Evolutionary conservation across 2,329 filamentous ascomycete genomes (phyloP).

Genomic region (Paraphoma chrysanthemicola): DNA sequence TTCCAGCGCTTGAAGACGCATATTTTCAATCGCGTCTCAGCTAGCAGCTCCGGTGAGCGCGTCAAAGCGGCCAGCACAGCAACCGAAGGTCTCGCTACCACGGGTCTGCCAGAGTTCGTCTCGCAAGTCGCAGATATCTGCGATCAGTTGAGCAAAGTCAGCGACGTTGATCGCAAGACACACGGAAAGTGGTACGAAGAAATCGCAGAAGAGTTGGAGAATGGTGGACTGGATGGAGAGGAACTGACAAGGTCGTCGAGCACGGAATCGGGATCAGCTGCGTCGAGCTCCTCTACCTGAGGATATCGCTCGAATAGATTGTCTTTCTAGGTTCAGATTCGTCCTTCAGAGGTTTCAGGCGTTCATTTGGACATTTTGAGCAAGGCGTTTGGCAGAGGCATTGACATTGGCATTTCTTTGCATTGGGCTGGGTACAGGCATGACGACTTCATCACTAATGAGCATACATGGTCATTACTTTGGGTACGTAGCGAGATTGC

Average conservation of each 20-base stretch:
- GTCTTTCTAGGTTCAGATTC: background rate
- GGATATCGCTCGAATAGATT: background rate
- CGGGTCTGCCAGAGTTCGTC: constrained; percentile 77
- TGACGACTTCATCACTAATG: background rate
- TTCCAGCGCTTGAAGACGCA: constrained; percentile 72
- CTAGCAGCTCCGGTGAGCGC: constrained; percentile 72
- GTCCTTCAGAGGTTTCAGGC: background rate
- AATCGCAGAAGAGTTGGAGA: constrained; percentile 63
- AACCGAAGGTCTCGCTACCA: constrained; percentile 71
- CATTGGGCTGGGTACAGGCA: background rate
- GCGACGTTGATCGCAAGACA: constrained; percentile 70
- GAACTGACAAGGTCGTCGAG: constrained; percentile 35
- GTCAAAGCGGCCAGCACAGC: constrained; percentile 73
- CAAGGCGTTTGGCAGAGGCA: constrained; percentile 13
- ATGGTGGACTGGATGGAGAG: constrained; percentile 39
- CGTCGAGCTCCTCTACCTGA: constrained; percentile 1
- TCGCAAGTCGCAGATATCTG: constrained; percentile 72
- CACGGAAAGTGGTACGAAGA: constrained; percentile 76
- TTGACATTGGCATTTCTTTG: constrained; percentile 5
- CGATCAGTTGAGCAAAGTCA: constrained; percentile 70
- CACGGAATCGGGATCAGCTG: constrained; percentile 27
- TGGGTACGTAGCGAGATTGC: background rate
- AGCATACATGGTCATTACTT: background rate
- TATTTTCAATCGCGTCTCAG: constrained; percentile 68
- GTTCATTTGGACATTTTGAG: constrained; percentile 7